Percentiles rank a stretch among this genome's conserved stretches.
phyloP scores from a whole-genome alignment of 148 eudicot genomes.

The Cornus florida region DNA sequence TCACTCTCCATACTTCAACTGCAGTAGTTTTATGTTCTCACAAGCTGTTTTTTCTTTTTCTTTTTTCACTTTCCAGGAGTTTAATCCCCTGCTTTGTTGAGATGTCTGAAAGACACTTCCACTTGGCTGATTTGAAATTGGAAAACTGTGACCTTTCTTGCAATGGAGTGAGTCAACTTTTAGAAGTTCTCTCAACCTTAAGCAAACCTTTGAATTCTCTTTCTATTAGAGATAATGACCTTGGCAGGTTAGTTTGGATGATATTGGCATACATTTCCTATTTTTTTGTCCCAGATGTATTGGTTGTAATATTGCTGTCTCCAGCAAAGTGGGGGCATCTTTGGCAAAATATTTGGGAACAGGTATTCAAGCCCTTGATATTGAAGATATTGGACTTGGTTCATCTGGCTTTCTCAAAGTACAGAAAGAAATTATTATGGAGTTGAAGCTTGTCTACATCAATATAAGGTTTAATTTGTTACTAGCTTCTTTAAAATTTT shows the following conservation, averaged over 20 bases:
- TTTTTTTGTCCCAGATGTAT: background rate
- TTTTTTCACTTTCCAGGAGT: conserved; percentile 49
- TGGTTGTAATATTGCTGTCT: conserved; percentile 11
- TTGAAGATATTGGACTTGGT: conserved; percentile 72
- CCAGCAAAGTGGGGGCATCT: conserved; percentile 61
- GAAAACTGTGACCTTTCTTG: conserved; percentile 73
- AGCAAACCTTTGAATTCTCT: conserved; percentile 52
- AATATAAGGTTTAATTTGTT: conserved; percentile 62
- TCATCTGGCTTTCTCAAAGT: conserved; percentile 72
- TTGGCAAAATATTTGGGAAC: conserved; percentile 68
- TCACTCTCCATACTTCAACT: background rate
- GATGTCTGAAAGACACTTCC: conserved; percentile 36
- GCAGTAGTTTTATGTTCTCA: background rate
- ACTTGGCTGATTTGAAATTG: conserved; percentile 51
- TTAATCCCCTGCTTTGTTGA: conserved; percentile 53
- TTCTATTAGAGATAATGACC: conserved; percentile 77
- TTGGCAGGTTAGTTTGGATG: conserved; percentile 64
- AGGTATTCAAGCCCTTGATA: conserved; percentile 55
- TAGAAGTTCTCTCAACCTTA: conserved; percentile 56
- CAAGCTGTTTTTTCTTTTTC: background rate
- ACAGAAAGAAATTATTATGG: conserved; percentile 35
- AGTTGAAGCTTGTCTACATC: conserved; percentile 53
- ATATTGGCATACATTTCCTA: background rate
- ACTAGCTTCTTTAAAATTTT: background rate
- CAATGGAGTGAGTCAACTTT: conserved; percentile 56